A percentile compares a stretch with the other conserved stretches of the same genome.
Evolutionary conservation across 208 protist species (phyloP).

Genomic region (Leishmania major): DNA sequence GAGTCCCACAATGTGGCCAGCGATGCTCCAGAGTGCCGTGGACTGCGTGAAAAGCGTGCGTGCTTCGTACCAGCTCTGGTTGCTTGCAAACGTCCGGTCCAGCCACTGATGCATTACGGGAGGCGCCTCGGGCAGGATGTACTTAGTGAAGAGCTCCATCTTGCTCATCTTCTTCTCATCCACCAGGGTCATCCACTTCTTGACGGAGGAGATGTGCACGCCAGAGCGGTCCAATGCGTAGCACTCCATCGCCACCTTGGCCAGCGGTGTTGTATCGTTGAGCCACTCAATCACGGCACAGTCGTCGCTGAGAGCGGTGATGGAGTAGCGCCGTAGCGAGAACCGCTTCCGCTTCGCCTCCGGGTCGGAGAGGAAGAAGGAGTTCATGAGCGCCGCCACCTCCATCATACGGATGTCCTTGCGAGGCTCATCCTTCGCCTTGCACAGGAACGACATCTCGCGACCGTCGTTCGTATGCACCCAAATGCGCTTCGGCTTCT

Average conservation of each 20-base stretch:
- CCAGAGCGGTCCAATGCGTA: constrained; percentile 78
- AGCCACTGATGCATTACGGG: constrained; percentile 96
- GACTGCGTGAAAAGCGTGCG: constrained; percentile 89
- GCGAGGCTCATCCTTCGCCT: constrained; percentile 93
- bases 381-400: constrained; percentile 94
- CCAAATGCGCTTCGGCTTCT: constrained; percentile 93
- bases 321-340: constrained; percentile 83
- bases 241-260: constrained; percentile 74
- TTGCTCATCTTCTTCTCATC: constrained; percentile 64
- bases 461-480: constrained; percentile 78
- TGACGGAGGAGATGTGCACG: constrained; percentile 62
- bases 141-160: constrained; percentile 69
- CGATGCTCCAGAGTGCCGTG: constrained; percentile 95
- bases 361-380: constrained; percentile 84
- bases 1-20: constrained; percentile 95
- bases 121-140: constrained; percentile 77
- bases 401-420: constrained; percentile 98
- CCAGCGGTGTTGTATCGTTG: constrained; percentile 81
- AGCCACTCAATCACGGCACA: constrained; percentile 97
- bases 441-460: constrained; percentile 89
- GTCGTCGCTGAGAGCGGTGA: constrained; percentile 90
- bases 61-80: constrained; percentile 91
- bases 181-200: constrained; percentile 69
- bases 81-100: constrained; percentile 77
- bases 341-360: constrained; percentile 86